Conservation (phyloP, 2,329 filamentous ascomycete genomes). For the Aureobasidium vineae region DNA sequence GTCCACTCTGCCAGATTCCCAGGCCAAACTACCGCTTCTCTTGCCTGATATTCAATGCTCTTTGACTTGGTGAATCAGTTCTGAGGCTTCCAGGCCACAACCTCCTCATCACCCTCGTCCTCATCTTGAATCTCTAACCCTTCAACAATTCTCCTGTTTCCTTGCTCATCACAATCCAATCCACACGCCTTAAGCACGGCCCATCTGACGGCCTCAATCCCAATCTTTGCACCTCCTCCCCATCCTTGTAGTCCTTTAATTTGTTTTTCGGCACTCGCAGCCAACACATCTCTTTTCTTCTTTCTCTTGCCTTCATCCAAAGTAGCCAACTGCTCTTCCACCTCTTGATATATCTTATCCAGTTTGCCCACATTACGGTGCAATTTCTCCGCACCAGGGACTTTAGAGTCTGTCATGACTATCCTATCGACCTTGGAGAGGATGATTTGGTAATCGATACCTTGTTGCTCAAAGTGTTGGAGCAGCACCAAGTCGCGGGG, state of each 20-base stretch:
- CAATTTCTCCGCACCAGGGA: constrained; percentile 10
- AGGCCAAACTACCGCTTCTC: background rate
- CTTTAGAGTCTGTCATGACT: constrained; percentile 39
- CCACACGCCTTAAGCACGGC: constrained; percentile 63
- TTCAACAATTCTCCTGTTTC: constrained; percentile 25
- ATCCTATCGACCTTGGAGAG: constrained; percentile 65
- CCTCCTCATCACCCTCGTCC: background rate
- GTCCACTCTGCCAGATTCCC: background rate
- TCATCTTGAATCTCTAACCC: background rate
- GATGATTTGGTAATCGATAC: constrained; percentile 63
- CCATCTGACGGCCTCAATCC: constrained; percentile 62
- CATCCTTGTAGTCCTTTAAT: constrained; percentile 47
- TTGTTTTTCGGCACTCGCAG: constrained; percentile 55
- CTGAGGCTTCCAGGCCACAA: background rate
- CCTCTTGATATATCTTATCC: constrained; percentile 31
- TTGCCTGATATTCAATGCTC: background rate
- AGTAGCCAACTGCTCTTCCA: constrained; percentile 43
- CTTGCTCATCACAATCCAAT: constrained; percentile 46
- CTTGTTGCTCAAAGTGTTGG: constrained; percentile 53
- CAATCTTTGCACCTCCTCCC: constrained; percentile 55
- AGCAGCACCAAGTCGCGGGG: constrained; percentile 59
- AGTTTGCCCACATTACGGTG: background rate
- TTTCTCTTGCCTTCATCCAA: constrained; percentile 1
- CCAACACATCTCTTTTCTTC: constrained; percentile 53
- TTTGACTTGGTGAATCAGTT: background rate